Base-by-base conservation (phyloP, 768 basidiomycete genomes). In the Cystofilobasidium bisporidii region DNA sequence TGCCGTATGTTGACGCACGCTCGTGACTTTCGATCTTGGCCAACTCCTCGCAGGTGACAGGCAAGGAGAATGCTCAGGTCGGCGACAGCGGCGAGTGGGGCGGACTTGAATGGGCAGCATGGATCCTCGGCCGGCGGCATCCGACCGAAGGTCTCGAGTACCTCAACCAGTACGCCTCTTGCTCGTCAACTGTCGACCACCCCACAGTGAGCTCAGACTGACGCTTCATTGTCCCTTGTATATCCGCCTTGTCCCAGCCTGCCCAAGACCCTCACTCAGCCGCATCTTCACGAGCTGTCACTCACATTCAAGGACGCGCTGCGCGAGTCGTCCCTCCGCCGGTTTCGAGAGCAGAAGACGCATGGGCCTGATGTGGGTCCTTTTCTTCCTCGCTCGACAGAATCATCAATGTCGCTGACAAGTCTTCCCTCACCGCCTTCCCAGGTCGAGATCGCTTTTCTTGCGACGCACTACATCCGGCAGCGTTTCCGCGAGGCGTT, bases 401-500 rank as follows among this genome's bases (percentile, higher is more conserved):
- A 8, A 2, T 24, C 11, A 26, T 20, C 20, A 5, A n/a, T 3
- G 12, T 26, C 33, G n/a, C n/a, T n/a, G n/a, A n/a, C n/a, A n/a
- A n/a, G n/a, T n/a, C n/a, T n/a, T n/a, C n/a, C n/a, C n/a, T n/a
- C n/a, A n/a, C n/a, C n/a, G n/a, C n/a, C n/a, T n/a, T n/a, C 22
- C 6, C 53, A 68, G 61, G 43, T 68, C 55, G 67, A 68, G 45
- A 58, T 68, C 30, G 67, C 67, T 33, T 78, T 79, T 71, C 61
- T 77, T 11, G 67, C 72, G 40, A 72, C 72, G 33, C 78, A 78
- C 65, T 78, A 73, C 61, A 53, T 78, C 43, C 74, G 78, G 57
- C 78, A 78, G 72, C 74, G 78, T 6, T 75, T 75, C 43, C 73
- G 78, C n/a, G 78, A 78, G 70, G 77, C 78, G 30, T 69, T 80